A percentile compares a stretch with the other conserved stretches of the same genome.
Evolutionary conservation across 768 basidiomycete genomes (phyloP).

Genomic region (Suillus paluster): DNA sequence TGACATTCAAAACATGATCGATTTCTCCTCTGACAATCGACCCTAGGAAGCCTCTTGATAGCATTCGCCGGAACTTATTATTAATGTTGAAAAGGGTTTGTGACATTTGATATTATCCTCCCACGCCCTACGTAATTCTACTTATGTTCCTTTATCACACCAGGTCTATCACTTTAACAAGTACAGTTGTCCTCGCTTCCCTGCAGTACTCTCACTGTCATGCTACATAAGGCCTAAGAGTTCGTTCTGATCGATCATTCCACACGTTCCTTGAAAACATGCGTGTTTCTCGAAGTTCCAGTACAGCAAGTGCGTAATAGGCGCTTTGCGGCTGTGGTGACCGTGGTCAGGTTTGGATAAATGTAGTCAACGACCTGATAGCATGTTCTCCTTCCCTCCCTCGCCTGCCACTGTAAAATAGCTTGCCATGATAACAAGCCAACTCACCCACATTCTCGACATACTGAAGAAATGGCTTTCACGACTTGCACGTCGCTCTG

Average conservation of each 20-base stretch:
- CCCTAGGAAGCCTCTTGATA: neutral
- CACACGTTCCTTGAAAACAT: neutral
- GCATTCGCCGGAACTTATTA: neutral
- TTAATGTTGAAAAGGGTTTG: neutral
- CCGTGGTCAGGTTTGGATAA: neutral
- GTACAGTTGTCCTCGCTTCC: neutral
- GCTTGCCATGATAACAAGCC: neutral
- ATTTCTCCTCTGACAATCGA: constrained; percentile 25
- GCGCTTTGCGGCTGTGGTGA: neutral
- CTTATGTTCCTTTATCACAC: neutral
- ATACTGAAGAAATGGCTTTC: constrained; percentile 5
- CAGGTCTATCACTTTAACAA: neutral
- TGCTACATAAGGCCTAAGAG: no score
- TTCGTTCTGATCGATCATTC: neutral
- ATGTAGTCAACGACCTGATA: neutral
- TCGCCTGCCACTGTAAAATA: neutral
- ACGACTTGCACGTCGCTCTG: constrained; percentile 6
- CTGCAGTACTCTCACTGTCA: neutral
- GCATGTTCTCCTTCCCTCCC: neutral
- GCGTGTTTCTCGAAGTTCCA: neutral
- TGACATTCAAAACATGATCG: constrained; percentile 75
- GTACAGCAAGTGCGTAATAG: constrained; percentile 1
- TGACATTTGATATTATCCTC: neutral
- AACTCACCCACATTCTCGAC: neutral
- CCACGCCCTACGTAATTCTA: neutral